phyloP scores from a whole-genome alignment of 2,329 filamentous ascomycete species.

The Penicillium griseofulvum region DNA sequence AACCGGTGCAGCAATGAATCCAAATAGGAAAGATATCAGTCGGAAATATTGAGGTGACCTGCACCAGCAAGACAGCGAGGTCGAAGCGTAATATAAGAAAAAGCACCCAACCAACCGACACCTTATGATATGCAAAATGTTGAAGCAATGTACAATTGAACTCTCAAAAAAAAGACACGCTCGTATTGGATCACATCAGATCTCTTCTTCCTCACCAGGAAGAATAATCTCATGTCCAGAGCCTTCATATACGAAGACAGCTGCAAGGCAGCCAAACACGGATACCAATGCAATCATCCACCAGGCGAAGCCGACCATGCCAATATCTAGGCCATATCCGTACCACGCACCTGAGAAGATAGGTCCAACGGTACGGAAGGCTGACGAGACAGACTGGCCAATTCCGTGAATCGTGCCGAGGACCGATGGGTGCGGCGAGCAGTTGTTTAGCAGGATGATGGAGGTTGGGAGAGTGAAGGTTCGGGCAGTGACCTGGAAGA shows the following conservation, averaged over 20 bases:
- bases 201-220: conserved; percentile 39
- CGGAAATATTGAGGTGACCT: not conserved
- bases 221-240: conserved; percentile 58
- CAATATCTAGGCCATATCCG: conserved; percentile 53
- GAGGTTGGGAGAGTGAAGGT: conserved; percentile 65
- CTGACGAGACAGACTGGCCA: conserved; percentile 55
- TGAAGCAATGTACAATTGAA: conserved; percentile 21
- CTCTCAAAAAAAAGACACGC: conserved; percentile 1
- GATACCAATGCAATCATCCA: conserved; percentile 57
- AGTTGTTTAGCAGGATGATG: conserved; percentile 61
- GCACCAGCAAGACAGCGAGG: conserved; percentile 1
- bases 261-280: conserved; percentile 57
- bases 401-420: conserved; percentile 60
- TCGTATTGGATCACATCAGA: conserved; percentile 16
- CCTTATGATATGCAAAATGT: conserved; percentile 24
- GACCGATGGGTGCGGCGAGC: conserved; percentile 58
- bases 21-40: not conserved
- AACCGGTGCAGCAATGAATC: not conserved
- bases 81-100: conserved; percentile 4
- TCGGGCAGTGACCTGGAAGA: conserved; percentile 68
- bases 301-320: conserved; percentile 58
- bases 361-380: conserved; percentile 57
- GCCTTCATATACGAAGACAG: conserved; percentile 63
- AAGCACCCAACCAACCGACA: conserved; percentile 16
- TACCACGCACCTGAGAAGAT: conserved; percentile 57